Evolutionary conservation across 192 early-diverging fungal genomes (phyloP).

Genomic region (Entophlyctis luteolus): DNA sequence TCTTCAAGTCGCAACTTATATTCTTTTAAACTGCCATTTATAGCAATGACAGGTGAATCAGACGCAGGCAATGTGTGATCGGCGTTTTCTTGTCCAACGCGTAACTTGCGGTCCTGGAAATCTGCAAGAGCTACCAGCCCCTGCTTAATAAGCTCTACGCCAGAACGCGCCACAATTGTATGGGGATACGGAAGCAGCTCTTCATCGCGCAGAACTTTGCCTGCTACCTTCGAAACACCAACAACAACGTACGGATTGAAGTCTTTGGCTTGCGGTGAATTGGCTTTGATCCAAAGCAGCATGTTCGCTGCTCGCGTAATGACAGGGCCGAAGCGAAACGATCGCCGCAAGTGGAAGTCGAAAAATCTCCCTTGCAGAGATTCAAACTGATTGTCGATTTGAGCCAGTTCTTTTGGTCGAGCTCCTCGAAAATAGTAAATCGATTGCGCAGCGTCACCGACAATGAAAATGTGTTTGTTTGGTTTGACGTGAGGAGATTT

Average conservation of each 20-base stretch:
- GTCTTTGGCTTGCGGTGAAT: constrained; percentile 22
- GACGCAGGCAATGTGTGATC: not conserved
- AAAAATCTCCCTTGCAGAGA: not conserved
- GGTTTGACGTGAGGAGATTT: not conserved
- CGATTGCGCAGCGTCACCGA: constrained; percentile 20
- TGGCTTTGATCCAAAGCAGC: constrained; percentile 12
- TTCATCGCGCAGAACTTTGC: not conserved
- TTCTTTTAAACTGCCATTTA: constrained; percentile 13
- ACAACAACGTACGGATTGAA: constrained; percentile 19
- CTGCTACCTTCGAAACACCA: not conserved
- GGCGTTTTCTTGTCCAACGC: not conserved
- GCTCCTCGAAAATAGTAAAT: constrained; percentile 29
- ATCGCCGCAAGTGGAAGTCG: constrained; percentile 10
- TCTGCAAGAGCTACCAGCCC: not conserved
- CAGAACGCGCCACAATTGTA: constrained; percentile 23
- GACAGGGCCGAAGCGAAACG: constrained; percentile 17
- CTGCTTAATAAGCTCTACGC: constrained; percentile 11
- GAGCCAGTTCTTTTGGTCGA: constrained; percentile 19
- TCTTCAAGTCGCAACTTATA: constrained; percentile 6
- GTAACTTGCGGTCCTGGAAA: not conserved
- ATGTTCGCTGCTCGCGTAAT: constrained; percentile 18
- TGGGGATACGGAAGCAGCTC: constrained; percentile 9
- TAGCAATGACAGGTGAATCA: not conserved
- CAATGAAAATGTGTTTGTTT: constrained; percentile 8
- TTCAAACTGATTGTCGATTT: constrained; percentile 12